Evolutionary conservation across 169 alveolate genomes (phyloP).

Genomic region (Perkinsus marinus): DNA sequence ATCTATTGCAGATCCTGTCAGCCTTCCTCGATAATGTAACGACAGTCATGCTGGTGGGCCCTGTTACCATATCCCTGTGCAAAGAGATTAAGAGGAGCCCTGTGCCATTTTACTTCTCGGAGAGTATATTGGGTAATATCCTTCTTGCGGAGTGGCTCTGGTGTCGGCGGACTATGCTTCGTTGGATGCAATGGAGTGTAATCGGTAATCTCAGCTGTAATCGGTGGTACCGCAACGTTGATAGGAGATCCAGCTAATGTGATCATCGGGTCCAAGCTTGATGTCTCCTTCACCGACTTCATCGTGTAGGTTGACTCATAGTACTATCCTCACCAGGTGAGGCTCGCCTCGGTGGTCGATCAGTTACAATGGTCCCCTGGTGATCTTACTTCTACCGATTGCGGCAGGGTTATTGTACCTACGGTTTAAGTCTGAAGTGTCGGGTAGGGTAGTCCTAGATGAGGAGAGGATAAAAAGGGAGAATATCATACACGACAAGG

Average conservation of each 20-base stretch:
- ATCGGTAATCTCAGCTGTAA: background rate
- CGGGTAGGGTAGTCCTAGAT: background rate
- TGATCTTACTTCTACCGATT: background rate
- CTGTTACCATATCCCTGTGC: background rate
- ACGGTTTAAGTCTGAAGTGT: background rate
- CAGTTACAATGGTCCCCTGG: slow-evolving; percentile 1
- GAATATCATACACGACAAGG: background rate
- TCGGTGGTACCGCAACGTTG: background rate
- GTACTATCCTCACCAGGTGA: background rate
- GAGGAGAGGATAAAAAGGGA: background rate
- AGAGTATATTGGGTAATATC: background rate
- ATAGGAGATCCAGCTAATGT: slow-evolving; percentile 2
- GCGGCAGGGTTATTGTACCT: background rate
- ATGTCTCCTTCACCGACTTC: background rate
- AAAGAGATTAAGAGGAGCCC: background rate
- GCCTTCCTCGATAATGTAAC: slow-evolving; percentile 7
- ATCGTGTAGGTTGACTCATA: background rate
- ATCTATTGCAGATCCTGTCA: background rate
- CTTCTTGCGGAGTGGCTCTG: background rate
- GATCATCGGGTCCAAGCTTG: background rate
- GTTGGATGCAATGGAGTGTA: background rate
- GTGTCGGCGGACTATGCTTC: too few relatives aligned
- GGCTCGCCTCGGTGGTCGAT: background rate
- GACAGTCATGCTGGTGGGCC: slow-evolving; percentile 2
- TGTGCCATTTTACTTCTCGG: background rate